Evolutionary conservation across 345 rosid genomes (phyloP).

Genomic region (Odontarrhena argentea): DNA sequence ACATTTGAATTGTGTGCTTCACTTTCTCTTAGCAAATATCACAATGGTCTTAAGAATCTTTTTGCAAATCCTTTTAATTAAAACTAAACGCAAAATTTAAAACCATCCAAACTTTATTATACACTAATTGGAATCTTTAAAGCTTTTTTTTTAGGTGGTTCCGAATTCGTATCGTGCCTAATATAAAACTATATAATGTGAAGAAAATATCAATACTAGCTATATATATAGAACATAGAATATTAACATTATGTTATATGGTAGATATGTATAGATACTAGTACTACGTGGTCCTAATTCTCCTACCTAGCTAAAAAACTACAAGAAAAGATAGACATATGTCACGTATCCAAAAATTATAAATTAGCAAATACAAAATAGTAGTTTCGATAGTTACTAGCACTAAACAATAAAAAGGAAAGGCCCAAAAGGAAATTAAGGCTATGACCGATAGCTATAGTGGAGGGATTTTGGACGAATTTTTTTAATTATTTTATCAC

Average conservation of each 20-base stretch:
- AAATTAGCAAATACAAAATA: neutral
- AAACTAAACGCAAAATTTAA: conserved; percentile 8
- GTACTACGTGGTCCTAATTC: neutral
- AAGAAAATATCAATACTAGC: neutral
- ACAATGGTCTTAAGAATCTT: conserved; percentile 21
- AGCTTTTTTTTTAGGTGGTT: conserved; percentile 1
- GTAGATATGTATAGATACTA: neutral
- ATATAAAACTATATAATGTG: neutral
- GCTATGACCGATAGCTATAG: too few species aligned
- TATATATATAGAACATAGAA: neutral
- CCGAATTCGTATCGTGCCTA: neutral
- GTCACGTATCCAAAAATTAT: neutral
- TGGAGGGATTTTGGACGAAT: too few species aligned
- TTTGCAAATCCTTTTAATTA: conserved; percentile 13
- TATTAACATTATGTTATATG: neutral
- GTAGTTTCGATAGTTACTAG: neutral
- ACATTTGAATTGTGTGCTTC: conserved; percentile 27
- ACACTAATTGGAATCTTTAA: neutral
- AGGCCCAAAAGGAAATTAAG: too few species aligned
- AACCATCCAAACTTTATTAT: conserved; percentile 10
- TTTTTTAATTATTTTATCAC: too few species aligned
- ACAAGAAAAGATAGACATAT: neutral
- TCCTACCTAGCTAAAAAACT: neutral
- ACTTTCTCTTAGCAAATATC: conserved; percentile 26
- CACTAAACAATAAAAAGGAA: neutral